phyloP scores from a whole-genome alignment of 225 moss, liverwort and hornwort genomes.

The Ulota crispa region DNA sequence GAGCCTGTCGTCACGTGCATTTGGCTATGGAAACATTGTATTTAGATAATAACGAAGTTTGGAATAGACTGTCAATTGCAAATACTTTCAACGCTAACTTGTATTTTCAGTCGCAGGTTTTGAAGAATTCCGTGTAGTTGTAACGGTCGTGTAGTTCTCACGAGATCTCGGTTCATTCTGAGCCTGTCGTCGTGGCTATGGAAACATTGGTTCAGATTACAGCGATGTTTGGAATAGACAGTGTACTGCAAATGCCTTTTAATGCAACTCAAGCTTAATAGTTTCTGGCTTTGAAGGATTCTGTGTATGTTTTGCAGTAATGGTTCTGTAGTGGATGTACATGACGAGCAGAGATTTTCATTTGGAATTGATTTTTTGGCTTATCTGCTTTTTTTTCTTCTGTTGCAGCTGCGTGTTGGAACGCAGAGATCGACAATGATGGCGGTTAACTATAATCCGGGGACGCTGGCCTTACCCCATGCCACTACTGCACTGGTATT shows the following conservation, averaged over 20 bases:
- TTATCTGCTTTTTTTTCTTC: not conserved
- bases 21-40: not conserved
- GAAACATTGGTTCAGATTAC: not conserved
- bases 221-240: not conserved
- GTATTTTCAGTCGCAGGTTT: not conserved
- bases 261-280: not conserved
- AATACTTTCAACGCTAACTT: not conserved
- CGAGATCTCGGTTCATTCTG: not conserved
- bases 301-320: not conserved
- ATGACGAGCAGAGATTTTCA: not conserved
- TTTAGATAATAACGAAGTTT: not conserved
- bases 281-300: not conserved
- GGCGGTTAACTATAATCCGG: slow-evolving; percentile 20
- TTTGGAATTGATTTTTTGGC: not conserved
- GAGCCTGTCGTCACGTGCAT: not conserved
- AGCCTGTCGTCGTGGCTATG: not conserved
- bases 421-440: slow-evolving; percentile 22
- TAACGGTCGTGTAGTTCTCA: not conserved
- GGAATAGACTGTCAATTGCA: not conserved
- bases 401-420: slow-evolving; percentile 15
- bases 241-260: not conserved
- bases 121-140: not conserved
- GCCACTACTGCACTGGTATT: slow-evolving; percentile 23
- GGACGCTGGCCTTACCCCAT: slow-evolving; percentile 12
- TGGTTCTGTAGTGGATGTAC: not conserved